phyloP scores from a whole-genome alignment of 345 rosid genomes.

The Alliaria petiolata region DNA sequence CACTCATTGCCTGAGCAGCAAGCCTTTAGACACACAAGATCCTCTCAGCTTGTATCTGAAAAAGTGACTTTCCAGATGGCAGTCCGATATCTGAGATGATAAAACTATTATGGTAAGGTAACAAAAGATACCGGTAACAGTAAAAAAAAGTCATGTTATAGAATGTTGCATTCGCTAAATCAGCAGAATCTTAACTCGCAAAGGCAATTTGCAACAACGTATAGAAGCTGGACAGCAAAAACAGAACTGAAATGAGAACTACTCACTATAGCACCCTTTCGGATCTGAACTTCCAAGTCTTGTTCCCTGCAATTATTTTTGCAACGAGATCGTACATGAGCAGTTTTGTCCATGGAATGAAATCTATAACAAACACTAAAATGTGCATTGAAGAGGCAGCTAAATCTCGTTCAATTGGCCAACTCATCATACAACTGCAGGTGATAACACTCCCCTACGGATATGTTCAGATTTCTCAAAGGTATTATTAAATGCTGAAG shows the following conservation, averaged over 20 bases:
- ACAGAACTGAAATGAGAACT: slow-evolving; percentile 4
- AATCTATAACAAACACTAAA: slow-evolving; percentile 4
- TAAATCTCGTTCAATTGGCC: neutral
- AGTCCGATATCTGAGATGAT: slow-evolving; percentile 77
- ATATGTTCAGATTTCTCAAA: slow-evolving; percentile 6
- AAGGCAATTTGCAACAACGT: neutral
- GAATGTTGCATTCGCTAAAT: neutral
- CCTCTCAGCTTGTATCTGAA: slow-evolving; percentile 96
- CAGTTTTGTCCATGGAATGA: neutral
- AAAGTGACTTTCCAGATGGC: slow-evolving; percentile 97
- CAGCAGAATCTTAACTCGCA: too few species aligned
- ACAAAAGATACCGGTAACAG: neutral
- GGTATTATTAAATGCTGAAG: slow-evolving; percentile 23
- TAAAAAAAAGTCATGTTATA: neutral
- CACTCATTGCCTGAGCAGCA: slow-evolving; percentile 77
- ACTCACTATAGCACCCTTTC: slow-evolving; percentile 97
- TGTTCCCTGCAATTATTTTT: slow-evolving; percentile 69
- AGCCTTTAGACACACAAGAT: slow-evolving; percentile 81
- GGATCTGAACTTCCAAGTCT: slow-evolving; percentile 99
- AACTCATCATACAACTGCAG: neutral
- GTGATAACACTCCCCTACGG: neutral
- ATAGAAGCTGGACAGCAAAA: too few species aligned
- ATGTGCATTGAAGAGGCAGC: neutral
- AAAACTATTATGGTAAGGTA: neutral
- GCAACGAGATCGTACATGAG: slow-evolving; percentile 7